A percentile compares a stretch with the other conserved stretches of the same genome.
Evolutionary conservation across 331 rosid genomes (phyloP).

Genomic region (Saraca asoca): DNA sequence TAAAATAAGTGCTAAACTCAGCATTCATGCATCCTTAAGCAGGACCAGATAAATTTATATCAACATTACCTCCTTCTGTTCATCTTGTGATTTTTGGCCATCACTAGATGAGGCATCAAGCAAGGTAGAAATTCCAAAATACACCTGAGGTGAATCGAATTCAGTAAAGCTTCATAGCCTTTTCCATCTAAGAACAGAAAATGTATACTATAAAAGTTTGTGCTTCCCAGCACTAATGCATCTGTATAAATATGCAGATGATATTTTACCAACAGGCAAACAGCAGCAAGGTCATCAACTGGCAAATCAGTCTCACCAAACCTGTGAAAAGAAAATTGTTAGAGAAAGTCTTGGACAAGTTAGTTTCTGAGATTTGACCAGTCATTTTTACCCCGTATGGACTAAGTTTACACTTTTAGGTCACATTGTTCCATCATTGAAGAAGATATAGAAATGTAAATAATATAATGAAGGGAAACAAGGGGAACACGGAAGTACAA

Average conservation of each 20-base stretch:
- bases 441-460: not conserved
- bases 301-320: constrained; percentile 90
- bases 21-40: not conserved
- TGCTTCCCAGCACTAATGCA: constrained; percentile 7
- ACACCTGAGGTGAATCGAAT: constrained; percentile 43
- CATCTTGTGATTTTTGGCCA: constrained; percentile 78
- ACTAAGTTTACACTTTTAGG: constrained; percentile 24
- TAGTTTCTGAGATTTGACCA: not conserved
- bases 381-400: constrained; percentile 5
- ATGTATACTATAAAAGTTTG: constrained; percentile 19
- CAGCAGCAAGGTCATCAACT: constrained; percentile 92
- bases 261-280: constrained; percentile 71
- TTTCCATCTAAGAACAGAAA: constrained; percentile 21
- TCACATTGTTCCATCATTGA: constrained; percentile 19
- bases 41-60: constrained; percentile 3
- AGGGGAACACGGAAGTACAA: too few species aligned
- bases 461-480: not conserved
- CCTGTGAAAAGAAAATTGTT: constrained; percentile 54
- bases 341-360: constrained; percentile 27
- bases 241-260: constrained; percentile 21
- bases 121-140: constrained; percentile 94
- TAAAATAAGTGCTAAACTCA: not conserved
- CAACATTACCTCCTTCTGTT: constrained; percentile 86
- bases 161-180: constrained; percentile 16
- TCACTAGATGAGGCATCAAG: constrained; percentile 81